A percentile compares a stretch with the other conserved stretches of the same genome.
These are phyloP conservation scores for Poteriospumella lacustris DNA, from an alignment of 108 stramenopile species.

Conservation along the genomic window DNA sequence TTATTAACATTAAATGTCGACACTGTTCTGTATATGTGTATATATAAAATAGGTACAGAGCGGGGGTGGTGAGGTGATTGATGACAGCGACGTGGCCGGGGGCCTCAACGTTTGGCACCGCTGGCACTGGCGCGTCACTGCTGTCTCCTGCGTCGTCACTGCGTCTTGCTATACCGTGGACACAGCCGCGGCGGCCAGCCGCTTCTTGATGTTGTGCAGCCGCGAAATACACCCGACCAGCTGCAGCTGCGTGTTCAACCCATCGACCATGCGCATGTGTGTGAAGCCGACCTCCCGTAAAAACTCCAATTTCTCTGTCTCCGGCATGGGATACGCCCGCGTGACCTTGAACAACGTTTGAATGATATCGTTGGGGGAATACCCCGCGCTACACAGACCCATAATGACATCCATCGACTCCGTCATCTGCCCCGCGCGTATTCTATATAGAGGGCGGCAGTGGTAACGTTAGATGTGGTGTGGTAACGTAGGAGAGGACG, in stretches of 20 bases:
- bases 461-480: no score
- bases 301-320: slow-evolving; percentile 74
- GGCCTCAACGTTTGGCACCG: no score
- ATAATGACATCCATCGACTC: not conserved
- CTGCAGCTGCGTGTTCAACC: slow-evolving; percentile 68
- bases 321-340: slow-evolving; percentile 55
- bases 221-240: slow-evolving; percentile 75
- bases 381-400: slow-evolving; percentile 3
- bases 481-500: no score
- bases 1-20: no score
- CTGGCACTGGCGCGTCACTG: no score
- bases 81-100: no score
- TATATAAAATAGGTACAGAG: no score
- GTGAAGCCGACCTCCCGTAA: slow-evolving; percentile 84
- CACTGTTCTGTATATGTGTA: no score
- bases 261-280: slow-evolving; percentile 86
- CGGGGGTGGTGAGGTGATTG: no score
- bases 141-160: not conserved
- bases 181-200: no score
- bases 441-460: no score
- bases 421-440: not conserved
- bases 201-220: no score
- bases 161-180: slow-evolving; percentile 42
- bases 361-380: slow-evolving; percentile 75
- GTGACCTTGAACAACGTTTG: slow-evolving; percentile 79